phyloP scores from a whole-genome alignment of 1,139 yeast species.

The Yamadazyma trypodendri region DNA sequence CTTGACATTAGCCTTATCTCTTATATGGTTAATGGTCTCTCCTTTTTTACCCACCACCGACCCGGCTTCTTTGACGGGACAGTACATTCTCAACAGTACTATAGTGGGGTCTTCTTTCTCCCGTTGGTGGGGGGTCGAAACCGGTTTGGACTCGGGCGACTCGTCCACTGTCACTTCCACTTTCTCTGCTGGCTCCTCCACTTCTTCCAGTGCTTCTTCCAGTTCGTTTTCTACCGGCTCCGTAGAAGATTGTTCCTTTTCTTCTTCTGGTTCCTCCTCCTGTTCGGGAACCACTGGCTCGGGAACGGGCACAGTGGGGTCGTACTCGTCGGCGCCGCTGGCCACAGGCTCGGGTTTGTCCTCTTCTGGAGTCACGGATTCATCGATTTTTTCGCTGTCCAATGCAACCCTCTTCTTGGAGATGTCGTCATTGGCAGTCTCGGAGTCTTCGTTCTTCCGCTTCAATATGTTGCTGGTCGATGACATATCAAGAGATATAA shows the following conservation, averaged over 20 bases:
- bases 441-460: slow-evolving; percentile 65
- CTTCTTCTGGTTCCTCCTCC: slow-evolving; percentile 7
- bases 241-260: slow-evolving; percentile 1
- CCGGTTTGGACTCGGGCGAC: slow-evolving; percentile 16
- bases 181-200: neutral
- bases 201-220: neutral
- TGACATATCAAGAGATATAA: slow-evolving; percentile 10
- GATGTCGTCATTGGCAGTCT: slow-evolving; percentile 33
- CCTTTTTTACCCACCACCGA: slow-evolving; percentile 78
- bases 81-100: slow-evolving; percentile 69
- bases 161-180: neutral
- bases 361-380: slow-evolving; percentile 26
- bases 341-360: slow-evolving; percentile 42
- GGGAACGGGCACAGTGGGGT: slow-evolving; percentile 11
- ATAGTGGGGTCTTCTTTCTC: slow-evolving; percentile 53
- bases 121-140: slow-evolving; percentile 18
- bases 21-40: slow-evolving; percentile 63
- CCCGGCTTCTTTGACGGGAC: slow-evolving; percentile 77
- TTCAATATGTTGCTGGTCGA: slow-evolving; percentile 37
- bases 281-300: slow-evolving; percentile 9
- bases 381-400: slow-evolving; percentile 50
- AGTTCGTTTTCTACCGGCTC: no score
- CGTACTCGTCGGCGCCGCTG: slow-evolving; percentile 14
- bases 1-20: slow-evolving; percentile 64
- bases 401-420: slow-evolving; percentile 66